Base-by-base conservation (phyloP, 441 rosid species). In the Adansonia madagascariensis region DNA sequence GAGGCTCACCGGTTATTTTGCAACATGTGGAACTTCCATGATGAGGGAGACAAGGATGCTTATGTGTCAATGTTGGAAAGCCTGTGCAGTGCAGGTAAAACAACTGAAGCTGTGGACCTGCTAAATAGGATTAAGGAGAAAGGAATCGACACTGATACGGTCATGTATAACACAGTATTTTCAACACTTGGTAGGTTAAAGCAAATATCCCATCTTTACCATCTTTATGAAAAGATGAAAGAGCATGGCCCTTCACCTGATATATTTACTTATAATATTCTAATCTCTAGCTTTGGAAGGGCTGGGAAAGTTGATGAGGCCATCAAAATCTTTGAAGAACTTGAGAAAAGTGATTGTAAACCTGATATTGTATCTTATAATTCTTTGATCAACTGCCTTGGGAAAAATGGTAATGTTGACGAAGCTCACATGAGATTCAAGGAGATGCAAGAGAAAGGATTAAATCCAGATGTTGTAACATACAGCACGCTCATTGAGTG, bases 401-500 rank as follows among this genome's bases (percentile, higher is more conserved):
- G 99, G 31, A 95, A 94, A 84, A 94, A 91, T 31, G 98, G 99
- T 76, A 88, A 89, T 84, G 87, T 95, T 17, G 98, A 94, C 84
- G 99, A 89, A 90, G 99, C 97, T 55, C 99, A 95, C 84, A 89
- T 95, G 76, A 89, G 87, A 82, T 94, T 94, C 74, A 86, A 86
- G 85, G 98, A 95, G 91, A 95, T 95, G 97, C 93, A 87, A 80
- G 98, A 91, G 80, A 91, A 81, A 78, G 99, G 97, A 43, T 82
- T 95, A 73, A 84, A 81, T 85, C 97, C 98, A 47, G 98, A 96
- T 79, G 99, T 96, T 27, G 90, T 94, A 9, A 96, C 99, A 6
- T 96, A 96, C 81, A 89, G 98, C 80, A 96, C 98, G 0, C 85
- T 96, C 15, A 96, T 94, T 0, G 98, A 95, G 83, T 95, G 99